phyloP scores from a whole-genome alignment of 495 filamentous ascomycete species.

The Hypoxylon cercidicola region DNA sequence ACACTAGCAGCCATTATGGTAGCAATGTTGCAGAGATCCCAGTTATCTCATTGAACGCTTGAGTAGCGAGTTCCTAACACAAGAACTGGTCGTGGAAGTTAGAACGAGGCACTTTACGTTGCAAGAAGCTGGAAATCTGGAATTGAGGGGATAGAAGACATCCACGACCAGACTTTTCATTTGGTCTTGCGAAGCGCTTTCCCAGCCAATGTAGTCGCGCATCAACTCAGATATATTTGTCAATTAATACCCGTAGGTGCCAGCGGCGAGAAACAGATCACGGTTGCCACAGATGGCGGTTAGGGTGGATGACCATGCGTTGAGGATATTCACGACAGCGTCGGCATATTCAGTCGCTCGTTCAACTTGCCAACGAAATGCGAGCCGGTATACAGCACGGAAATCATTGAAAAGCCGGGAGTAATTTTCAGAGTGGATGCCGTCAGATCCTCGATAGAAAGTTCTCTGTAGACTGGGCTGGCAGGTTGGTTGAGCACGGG shows the following conservation, averaged over 20 bases:
- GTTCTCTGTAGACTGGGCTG: constrained; percentile 36
- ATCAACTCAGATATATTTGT: constrained; percentile 60
- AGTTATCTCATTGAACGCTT: constrained; percentile 50
- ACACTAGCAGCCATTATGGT: constrained; percentile 53
- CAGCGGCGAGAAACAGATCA: constrained; percentile 55
- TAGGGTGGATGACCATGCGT: constrained; percentile 54
- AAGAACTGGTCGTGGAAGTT: no score
- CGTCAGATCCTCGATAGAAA: constrained; percentile 49
- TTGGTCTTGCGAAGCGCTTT: constrained; percentile 26
- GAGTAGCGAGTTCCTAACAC: no score
- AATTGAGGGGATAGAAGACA: constrained; percentile 53
- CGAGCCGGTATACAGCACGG: constrained; percentile 52
- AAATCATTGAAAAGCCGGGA: constrained; percentile 50
- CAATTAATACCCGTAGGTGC: constrained; percentile 59
- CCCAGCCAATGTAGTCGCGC: constrained; percentile 51
- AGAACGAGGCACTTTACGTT: constrained; percentile 52
- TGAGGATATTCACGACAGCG: constrained; percentile 49
- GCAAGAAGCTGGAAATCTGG: constrained; percentile 47
- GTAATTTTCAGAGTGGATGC: constrained; percentile 50
- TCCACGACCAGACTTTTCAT: constrained; percentile 45
- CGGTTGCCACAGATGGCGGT: constrained; percentile 46
- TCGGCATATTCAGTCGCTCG: constrained; percentile 50
- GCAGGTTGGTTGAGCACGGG: constrained; percentile 43
- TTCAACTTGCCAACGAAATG: constrained; percentile 55
- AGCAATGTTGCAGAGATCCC: constrained; percentile 59